Evolutionary conservation across 2,329 filamentous ascomycete genomes (phyloP), one percentile per base, ranked within the genome.

Genomic region (Tolypocladium inflatum): DNA sequence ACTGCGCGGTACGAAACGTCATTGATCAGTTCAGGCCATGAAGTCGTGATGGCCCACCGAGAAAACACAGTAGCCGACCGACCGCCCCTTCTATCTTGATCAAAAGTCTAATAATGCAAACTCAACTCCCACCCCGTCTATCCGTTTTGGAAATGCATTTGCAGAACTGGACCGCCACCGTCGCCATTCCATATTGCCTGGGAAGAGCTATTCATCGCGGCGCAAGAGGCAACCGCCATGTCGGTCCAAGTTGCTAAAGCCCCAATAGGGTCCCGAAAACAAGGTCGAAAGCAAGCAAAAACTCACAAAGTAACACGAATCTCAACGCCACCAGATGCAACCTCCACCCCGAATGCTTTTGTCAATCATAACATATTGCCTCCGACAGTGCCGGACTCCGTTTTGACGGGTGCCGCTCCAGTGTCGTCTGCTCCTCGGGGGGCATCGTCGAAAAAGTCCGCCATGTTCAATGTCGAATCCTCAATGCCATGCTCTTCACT

Each of bases 381-480:
- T 61, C 65, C 63, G 64, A 57, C 62, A 59, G 52, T 69, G 61
- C 66, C 67, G 60, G 73, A 67, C 61, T 74, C 73, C 63, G 73
- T 73, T 62, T 76, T 74, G 67, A 78, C 73, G 63, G 71, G 70
- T 60, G 73, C 67, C 58, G 74, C 74, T 60, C 51, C 56, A 35
- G 30, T 50, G 39, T 48, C 56, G 41, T 30, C 51, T 38, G 41
- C 51, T 55, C 51, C 37, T 54, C 52, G 42, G 5, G 42, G 42
- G 37, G 23, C 41, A 35, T 38, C 21, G 41, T 42, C 52, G 56
- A 57, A 57, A 19, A 91, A 76, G 64, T 85, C 78, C 66, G 84
- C 83, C 86, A 90, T 88, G 71, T 90, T 82, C 60, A 90, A 76
- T 9, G 84, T 88, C 63, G 88, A 76, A 68, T 87, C 80, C 62